Conservation (phyloP, 2,329 filamentous ascomycete genomes). For the Verticillium nubilum region DNA sequence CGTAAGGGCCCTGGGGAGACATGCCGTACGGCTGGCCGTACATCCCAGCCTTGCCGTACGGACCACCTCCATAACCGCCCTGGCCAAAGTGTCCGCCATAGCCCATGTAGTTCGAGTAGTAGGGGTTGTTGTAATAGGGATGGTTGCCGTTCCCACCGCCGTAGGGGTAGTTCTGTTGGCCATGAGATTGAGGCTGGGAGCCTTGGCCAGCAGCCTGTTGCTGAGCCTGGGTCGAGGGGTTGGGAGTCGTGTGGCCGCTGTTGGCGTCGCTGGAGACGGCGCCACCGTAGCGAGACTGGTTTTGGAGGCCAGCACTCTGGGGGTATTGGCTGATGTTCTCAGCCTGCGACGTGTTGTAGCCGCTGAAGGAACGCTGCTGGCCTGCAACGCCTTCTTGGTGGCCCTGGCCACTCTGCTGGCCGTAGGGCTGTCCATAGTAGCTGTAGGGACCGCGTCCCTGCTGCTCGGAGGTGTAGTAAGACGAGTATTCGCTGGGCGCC, state of each 20-base stretch:
- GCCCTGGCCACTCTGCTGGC: conserved; percentile 51
- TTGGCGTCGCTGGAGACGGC: conserved; percentile 61
- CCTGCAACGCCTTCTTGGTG: conserved; percentile 67
- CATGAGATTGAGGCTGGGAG: conserved; percentile 38
- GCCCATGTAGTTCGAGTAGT: conserved; percentile 55
- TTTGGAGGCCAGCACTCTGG: conserved; percentile 60
- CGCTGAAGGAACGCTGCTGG: conserved; percentile 73
- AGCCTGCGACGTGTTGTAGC: conserved; percentile 62
- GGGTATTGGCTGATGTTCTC: conserved; percentile 65
- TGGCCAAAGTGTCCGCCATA: conserved; percentile 48
- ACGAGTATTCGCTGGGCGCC: conserved; percentile 72
- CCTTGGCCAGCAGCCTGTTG: conserved; percentile 29
- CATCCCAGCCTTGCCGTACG: conserved; percentile 53
- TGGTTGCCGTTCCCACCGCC: conserved; percentile 32
- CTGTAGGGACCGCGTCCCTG: conserved; percentile 70
- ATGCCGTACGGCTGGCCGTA: conserved; percentile 49
- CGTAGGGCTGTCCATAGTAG: conserved; percentile 62
- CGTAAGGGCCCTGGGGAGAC: conserved; percentile 51
- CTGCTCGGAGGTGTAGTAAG: conserved; percentile 77
- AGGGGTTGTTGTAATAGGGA: conserved; percentile 57
- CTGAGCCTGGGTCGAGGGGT: conserved; percentile 60
- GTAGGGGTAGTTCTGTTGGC: conserved; percentile 44
- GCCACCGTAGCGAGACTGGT: conserved; percentile 53
- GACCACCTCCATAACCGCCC: conserved; percentile 39
- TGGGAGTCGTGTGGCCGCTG: conserved; percentile 87